Evolutionary conservation across 345 rosid genomes (phyloP).

Genomic region (Lumnitzera littorea): DNA sequence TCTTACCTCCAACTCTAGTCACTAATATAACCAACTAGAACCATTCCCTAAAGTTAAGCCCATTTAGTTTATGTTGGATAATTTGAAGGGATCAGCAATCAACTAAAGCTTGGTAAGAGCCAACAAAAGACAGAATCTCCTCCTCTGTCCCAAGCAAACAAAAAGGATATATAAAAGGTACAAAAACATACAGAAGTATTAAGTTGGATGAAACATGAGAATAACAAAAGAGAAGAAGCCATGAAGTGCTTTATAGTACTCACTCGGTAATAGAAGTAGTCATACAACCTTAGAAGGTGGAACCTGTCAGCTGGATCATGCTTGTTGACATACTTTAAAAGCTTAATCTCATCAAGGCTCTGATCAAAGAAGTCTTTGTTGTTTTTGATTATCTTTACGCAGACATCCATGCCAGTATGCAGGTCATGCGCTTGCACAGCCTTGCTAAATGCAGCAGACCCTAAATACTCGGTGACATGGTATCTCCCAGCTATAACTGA

Average conservation of each 20-base stretch:
- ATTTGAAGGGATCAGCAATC: too few species aligned
- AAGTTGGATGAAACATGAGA: too few species aligned
- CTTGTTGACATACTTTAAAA: conserved; percentile 95
- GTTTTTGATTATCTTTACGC: conserved; percentile 95
- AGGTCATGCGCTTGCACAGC: conserved; percentile 99
- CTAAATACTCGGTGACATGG: conserved; percentile 98
- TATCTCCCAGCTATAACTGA: conserved; percentile 96
- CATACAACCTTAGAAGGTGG: conserved; percentile 94
- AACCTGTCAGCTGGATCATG: conserved; percentile 96
- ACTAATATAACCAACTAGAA: too few species aligned
- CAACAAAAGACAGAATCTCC: too few species aligned
- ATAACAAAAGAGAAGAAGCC: conserved; percentile 3
- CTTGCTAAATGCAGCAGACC: conserved; percentile 99
- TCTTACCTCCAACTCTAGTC: too few species aligned
- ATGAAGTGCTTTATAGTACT: conserved; percentile 19
- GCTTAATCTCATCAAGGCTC: conserved; percentile 99
- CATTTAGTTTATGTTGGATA: too few species aligned
- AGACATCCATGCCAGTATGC: conserved; percentile 96
- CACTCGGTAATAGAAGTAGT: conserved; percentile 94
- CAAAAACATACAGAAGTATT: too few species aligned
- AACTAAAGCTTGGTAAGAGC: too few species aligned
- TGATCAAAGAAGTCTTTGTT: conserved; percentile 99
- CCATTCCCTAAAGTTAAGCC: too few species aligned
- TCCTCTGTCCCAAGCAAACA: too few species aligned
- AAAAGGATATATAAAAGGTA: too few species aligned